Conservation (phyloP, 2,329 filamentous ascomycete species). For the Zymoseptoria brevis region DNA sequence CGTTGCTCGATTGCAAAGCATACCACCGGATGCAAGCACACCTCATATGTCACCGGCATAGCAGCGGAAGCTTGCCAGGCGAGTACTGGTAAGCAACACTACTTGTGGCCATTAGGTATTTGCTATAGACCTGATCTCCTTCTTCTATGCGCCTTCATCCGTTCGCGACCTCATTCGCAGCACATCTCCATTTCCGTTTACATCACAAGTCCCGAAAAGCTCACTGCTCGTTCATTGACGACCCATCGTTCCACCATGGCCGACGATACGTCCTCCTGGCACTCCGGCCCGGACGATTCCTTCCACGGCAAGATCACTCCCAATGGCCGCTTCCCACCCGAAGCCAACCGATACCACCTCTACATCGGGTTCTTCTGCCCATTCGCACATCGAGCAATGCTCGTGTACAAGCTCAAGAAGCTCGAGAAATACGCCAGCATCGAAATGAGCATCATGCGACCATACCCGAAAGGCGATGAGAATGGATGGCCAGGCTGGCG, state of each 20-base stretch:
- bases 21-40: not conserved
- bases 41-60: not conserved
- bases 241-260: not conserved
- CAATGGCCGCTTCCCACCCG: conserved; percentile 42
- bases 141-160: not conserved
- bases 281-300: conserved; percentile 33
- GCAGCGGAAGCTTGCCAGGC: not conserved
- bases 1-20: not conserved
- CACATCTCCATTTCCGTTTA: not conserved
- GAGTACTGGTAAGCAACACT: not conserved
- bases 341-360: conserved; percentile 47
- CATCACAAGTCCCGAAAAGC: too few species aligned
- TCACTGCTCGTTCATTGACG: too few species aligned
- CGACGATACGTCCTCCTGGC: conserved; percentile 21
- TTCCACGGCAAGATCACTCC: conserved; percentile 47
- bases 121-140: not conserved
- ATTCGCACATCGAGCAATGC: conserved; percentile 54
- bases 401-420: conserved; percentile 51
- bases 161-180: not conserved
- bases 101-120: not conserved
- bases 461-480: conserved; percentile 59
- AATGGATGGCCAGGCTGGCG: conserved; percentile 57
- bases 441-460: conserved; percentile 51
- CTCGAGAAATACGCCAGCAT: conserved; percentile 44
- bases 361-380: conserved; percentile 58